These are phyloP conservation scores for Xerocomus amazonicus DNA, from an alignment of 1,284 basidiomycete species.

Conservation along the genomic window DNA sequence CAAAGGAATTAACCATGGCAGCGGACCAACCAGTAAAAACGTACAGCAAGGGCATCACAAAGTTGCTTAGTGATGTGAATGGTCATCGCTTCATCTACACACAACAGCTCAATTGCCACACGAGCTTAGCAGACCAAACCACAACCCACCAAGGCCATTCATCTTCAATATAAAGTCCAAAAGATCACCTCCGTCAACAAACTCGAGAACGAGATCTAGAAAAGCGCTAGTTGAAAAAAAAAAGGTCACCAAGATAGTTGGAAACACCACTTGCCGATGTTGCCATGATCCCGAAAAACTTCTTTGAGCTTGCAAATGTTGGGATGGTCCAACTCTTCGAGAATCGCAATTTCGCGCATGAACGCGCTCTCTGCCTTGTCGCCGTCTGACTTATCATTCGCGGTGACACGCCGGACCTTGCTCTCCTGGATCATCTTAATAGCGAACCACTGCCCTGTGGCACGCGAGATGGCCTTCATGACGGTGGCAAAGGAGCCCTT, in stretches of 20 bases:
- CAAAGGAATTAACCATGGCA: constrained; percentile 3
- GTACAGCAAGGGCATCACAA: constrained; percentile 65
- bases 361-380: constrained; percentile 40
- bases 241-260: not conserved
- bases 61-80: constrained; percentile 71
- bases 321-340: constrained; percentile 69
- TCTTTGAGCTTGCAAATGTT: constrained; percentile 84
- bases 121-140: constrained; percentile 1
- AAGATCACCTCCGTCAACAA: constrained; percentile 85
- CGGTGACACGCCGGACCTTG: constrained; percentile 39
- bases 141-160: constrained; percentile 55
- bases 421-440: constrained; percentile 71
- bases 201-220: constrained; percentile 73
- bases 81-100: constrained; percentile 51
- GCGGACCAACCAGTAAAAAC: constrained; percentile 17
- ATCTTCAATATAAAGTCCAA: constrained; percentile 69
- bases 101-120: constrained; percentile 2
- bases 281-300: constrained; percentile 64
- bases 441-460: constrained; percentile 61
- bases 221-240: constrained; percentile 1
- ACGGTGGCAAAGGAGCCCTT: constrained; percentile 81
- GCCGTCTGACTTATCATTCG: constrained; percentile 22
- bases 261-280: constrained; percentile 54
- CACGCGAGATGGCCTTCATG: constrained; percentile 61
- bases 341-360: constrained; percentile 77